Evolutionary conservation across 805 yeast genomes (phyloP), one percentile per base, ranked within the genome.

Genomic region (Myxozyma udenii): DNA sequence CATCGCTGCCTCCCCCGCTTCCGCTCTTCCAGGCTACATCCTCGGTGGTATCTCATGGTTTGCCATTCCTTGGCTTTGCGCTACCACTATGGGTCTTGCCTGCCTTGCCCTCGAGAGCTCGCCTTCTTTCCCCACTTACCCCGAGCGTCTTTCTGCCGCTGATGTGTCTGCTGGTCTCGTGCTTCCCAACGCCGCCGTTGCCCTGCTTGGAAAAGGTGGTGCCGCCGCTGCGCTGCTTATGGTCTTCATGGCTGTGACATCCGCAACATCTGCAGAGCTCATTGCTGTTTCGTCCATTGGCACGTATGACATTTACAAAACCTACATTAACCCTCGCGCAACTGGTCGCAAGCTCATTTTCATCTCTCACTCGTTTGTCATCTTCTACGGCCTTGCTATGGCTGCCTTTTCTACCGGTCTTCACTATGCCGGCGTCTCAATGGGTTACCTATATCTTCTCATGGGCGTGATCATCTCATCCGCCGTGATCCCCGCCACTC

Each of bases 191-290:
- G 85, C 93, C 23, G 91, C 95, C 0, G 81, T 79, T 45, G 86
- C 93, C 0, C 71, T 87, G 41, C 72, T 87, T 71, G 95, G 95
- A 48, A 84, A 77, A 62, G 86, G 89, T 61, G 95, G 95, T 57
- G 91, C 93, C 3, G 89, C 79, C 41, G 87, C 87, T 35, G 74
- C 87, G 11, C 74, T 87, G 53, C 66, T 87, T 32, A 69, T 87
- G 71, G 78, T 86, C 21, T 87, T 87, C 69, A 83, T 85, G 86
- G 93, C 95, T 41, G 88, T 84, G 44, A 87, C 95, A 0, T 83
- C 90, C 40, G 95, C 95, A 35, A 80, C 85, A 80, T 83, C 90
- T 32, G 89, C 95, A 38, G 95, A 87, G 68, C 76, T 87, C 59
- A 84, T 87, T 66, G 85, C 95, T 2, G 89, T 86, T 22, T 83